Conservation (phyloP, 192 early-diverging fungal species). For the Oehlia diaphana region DNA sequence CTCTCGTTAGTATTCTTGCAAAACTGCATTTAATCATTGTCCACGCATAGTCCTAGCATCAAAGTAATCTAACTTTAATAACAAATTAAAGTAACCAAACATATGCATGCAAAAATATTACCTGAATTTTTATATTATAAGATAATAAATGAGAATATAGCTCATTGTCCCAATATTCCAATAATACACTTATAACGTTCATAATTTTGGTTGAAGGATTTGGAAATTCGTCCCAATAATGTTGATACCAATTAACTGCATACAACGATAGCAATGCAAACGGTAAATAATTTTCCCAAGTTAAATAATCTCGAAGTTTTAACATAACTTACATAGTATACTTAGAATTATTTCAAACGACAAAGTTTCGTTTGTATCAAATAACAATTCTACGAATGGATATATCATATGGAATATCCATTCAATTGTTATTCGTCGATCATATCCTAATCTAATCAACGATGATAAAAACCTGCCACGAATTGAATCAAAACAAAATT, state of each 20-base stretch:
- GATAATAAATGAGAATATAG: not conserved
- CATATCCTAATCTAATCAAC: not conserved
- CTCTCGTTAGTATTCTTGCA: not conserved
- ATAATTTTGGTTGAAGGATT: not conserved
- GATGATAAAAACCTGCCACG: not conserved
- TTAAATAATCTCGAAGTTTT: not conserved
- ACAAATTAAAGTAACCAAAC: no score
- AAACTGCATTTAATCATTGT: not conserved
- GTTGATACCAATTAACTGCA: conserved; percentile 17
- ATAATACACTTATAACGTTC: not conserved
- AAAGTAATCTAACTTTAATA: not conserved
- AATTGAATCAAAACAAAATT: not conserved
- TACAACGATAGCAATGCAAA: not conserved
- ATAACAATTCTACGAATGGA: conserved; percentile 7
- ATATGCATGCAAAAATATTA: not conserved
- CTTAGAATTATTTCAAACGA: not conserved
- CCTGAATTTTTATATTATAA: not conserved
- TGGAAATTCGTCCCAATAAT: conserved; percentile 10
- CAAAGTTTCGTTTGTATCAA: not conserved
- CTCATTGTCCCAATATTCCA: not conserved
- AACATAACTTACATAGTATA: conserved; percentile 2
- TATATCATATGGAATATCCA: conserved; percentile 7
- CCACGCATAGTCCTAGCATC: not conserved
- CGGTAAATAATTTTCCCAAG: no score
- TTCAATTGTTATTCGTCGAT: not conserved